These are phyloP conservation scores for Schizophyllum amplum DNA, from an alignment of 1,284 basidiomycete species.

Conservation along the genomic window DNA sequence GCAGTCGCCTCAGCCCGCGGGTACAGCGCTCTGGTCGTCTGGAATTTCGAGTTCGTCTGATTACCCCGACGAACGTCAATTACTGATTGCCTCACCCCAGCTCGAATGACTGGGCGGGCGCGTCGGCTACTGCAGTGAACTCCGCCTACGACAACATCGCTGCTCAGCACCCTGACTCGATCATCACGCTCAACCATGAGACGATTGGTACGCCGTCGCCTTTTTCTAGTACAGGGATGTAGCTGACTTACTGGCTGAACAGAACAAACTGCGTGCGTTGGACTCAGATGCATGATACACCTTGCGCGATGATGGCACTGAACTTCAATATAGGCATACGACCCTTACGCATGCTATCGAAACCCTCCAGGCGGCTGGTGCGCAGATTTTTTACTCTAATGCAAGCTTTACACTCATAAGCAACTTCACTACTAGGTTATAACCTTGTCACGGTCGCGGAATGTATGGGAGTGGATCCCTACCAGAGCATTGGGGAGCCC, in stretches of 20 bases:
- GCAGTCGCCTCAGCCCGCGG: slow-evolving; percentile 19
- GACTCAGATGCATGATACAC: too few relatives aligned
- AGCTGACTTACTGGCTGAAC: not conserved
- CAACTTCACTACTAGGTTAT: slow-evolving; percentile 22
- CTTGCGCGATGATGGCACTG: too few relatives aligned
- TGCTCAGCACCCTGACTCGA: not conserved
- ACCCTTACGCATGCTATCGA: slow-evolving; percentile 28
- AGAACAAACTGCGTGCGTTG: not conserved
- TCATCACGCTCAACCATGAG: slow-evolving; percentile 10
- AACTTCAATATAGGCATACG: slow-evolving; percentile 16
- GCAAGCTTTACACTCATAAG: too few relatives aligned
- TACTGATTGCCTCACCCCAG: not conserved
- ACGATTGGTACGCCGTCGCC: slow-evolving; percentile 18
- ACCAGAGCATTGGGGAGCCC: slow-evolving; percentile 18
- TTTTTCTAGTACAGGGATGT: not conserved
- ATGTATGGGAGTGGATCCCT: slow-evolving; percentile 31
- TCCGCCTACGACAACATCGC: not conserved
- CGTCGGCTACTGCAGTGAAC: not conserved
- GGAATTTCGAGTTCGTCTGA: slow-evolving; percentile 34
- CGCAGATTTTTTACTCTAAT: too few relatives aligned
- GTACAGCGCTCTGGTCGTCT: slow-evolving; percentile 26
- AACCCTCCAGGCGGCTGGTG: slow-evolving; percentile 20
- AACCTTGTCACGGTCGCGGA: slow-evolving; percentile 35
- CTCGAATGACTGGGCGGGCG: slow-evolving; percentile 7
- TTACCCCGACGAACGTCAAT: too few relatives aligned